phyloP scores from a whole-genome alignment of 148 eudicot genomes.

The Camellia lanceoleosa region DNA sequence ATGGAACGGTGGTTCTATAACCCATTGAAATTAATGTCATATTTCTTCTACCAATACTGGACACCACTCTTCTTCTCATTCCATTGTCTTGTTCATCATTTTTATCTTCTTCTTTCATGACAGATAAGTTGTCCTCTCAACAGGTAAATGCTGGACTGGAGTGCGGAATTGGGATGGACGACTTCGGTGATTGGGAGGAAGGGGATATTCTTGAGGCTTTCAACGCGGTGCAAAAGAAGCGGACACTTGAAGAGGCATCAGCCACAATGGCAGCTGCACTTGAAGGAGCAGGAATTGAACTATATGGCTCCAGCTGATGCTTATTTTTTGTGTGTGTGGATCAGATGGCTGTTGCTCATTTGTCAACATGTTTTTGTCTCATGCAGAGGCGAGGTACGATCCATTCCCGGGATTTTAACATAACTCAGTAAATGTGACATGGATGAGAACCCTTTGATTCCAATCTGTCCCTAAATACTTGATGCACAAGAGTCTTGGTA shows the following conservation, averaged over 20 bases:
- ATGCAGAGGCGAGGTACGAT: background rate
- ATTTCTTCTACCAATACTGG: background rate
- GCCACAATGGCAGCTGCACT: slow-evolving; percentile 84
- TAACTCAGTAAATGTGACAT: background rate
- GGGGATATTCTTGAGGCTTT: slow-evolving; percentile 81
- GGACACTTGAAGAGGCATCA: slow-evolving; percentile 96
- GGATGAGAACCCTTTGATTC: slow-evolving; percentile 1
- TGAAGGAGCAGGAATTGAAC: slow-evolving; percentile 52
- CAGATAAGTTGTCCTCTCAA: background rate
- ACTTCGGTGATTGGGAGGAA: slow-evolving; percentile 64
- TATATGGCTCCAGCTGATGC: background rate
- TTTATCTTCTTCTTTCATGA: background rate
- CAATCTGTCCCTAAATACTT: slow-evolving; percentile 5
- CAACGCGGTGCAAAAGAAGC: slow-evolving; percentile 63
- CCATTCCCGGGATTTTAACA: background rate
- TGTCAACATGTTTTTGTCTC: background rate
- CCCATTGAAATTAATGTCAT: background rate
- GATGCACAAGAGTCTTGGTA: slow-evolving; percentile 8
- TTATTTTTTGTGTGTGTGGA: too few relatives aligned
- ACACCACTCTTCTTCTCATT: background rate
- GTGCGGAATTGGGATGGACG: slow-evolving; percentile 78
- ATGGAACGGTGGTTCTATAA: background rate
- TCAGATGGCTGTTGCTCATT: background rate
- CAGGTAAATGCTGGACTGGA: slow-evolving; percentile 92
- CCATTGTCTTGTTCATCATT: background rate